Conservation (phyloP, 1,284 basidiomycete genomes). For the Erythrobasidium hasegawianum region DNA sequence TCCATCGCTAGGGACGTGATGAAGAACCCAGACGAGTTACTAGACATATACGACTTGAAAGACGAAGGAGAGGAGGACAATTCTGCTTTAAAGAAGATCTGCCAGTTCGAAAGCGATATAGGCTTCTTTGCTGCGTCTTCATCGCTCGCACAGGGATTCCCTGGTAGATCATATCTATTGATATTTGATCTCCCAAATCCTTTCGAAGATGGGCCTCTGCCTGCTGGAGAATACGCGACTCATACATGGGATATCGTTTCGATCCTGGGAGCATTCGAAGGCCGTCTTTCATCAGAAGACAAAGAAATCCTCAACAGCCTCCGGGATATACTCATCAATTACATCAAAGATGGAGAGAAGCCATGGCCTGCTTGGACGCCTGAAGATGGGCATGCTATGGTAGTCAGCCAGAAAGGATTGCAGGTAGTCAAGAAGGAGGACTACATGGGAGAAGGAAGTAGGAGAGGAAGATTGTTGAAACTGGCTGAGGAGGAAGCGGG, state of each 20-base stretch:
- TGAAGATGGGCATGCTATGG: not conserved
- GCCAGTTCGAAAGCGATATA: constrained; percentile 15
- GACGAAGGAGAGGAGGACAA: not conserved
- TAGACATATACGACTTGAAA: constrained; percentile 7
- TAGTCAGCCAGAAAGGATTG: not conserved
- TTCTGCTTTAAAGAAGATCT: constrained; percentile 11
- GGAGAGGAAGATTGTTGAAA: not conserved
- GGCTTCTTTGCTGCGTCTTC: constrained; percentile 8
- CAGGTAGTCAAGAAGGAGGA: not conserved
- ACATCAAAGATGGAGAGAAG: not conserved
- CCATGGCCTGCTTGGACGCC: constrained; percentile 1
- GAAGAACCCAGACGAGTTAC: constrained; percentile 2
- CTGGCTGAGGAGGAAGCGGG: constrained; percentile 1
- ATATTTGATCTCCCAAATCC: constrained; percentile 6
- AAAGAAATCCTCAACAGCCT: not conserved
- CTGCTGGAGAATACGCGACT: not conserved
- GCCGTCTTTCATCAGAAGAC: not conserved
- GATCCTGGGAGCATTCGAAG: not conserved
- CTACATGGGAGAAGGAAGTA: not conserved
- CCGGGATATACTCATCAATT: not conserved
- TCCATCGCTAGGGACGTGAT: not conserved
- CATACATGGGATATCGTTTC: constrained; percentile 18
- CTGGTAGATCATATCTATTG: not conserved
- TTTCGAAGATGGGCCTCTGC: constrained; percentile 4
- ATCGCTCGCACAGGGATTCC: not conserved